Conservation (phyloP, 1,139 yeast genomes). For the Saccharomycopsis hybrid region DNA sequence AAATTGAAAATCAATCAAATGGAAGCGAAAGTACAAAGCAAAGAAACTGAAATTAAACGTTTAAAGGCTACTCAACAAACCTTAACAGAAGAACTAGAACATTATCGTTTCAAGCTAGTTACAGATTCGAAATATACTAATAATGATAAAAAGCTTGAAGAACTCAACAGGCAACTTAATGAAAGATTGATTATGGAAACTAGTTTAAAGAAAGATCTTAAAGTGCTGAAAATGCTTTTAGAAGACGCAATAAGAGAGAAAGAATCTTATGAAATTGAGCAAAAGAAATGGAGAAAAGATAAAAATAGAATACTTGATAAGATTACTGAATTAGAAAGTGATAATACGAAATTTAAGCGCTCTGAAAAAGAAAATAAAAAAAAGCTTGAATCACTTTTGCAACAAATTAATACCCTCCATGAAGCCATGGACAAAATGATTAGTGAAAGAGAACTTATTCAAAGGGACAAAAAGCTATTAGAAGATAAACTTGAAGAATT, state of each 20-base stretch:
- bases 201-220: slow-evolving; percentile 56
- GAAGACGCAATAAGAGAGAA: slow-evolving; percentile 48
- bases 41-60: slow-evolving; percentile 48
- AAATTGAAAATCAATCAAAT: slow-evolving; percentile 48
- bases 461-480: slow-evolving; percentile 41
- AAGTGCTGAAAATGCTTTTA: slow-evolving; percentile 53
- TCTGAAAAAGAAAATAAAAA: slow-evolving; percentile 38
- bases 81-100: slow-evolving; percentile 46
- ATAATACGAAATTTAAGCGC: slow-evolving; percentile 39
- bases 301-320: slow-evolving; percentile 43
- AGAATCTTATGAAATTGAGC: slow-evolving; percentile 45
- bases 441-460: slow-evolving; percentile 43
- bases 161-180: slow-evolving; percentile 50
- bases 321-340: slow-evolving; percentile 40
- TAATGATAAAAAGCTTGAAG: slow-evolving; percentile 51
- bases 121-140: slow-evolving; percentile 37
- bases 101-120: slow-evolving; percentile 42
- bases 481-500: slow-evolving; percentile 42
- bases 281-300: slow-evolving; percentile 43
- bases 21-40: slow-evolving; percentile 56
- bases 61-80: slow-evolving; percentile 39
- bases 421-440: slow-evolving; percentile 46
- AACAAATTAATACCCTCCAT: slow-evolving; percentile 47
- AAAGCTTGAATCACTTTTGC: slow-evolving; percentile 39
- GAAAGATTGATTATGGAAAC: slow-evolving; percentile 58